Evolutionary conservation across 208 protist species (phyloP).

Genomic region (Wallacemonas rigidus): DNA sequence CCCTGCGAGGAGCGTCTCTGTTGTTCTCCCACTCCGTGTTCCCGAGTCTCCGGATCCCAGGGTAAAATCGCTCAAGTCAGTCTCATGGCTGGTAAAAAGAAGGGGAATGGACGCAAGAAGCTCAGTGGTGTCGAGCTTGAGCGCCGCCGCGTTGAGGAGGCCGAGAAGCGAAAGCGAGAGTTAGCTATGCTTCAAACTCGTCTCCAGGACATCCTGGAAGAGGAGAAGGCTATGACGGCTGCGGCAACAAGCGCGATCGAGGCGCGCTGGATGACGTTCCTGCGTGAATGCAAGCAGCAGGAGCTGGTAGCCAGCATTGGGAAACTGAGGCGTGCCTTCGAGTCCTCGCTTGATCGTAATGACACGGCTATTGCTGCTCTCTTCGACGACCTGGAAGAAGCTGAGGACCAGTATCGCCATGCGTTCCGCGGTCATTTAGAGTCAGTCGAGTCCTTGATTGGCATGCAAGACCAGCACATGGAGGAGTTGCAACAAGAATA

Average conservation of each 20-base stretch:
- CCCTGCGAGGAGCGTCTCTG: not conserved
- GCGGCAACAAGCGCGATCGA: slow-evolving; percentile 61
- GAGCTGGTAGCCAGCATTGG: slow-evolving; percentile 92
- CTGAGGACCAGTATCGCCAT: slow-evolving; percentile 93
- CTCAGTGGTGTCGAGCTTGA: slow-evolving; percentile 63
- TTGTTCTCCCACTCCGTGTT: not conserved
- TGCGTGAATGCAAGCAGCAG: slow-evolving; percentile 93
- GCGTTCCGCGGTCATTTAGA: slow-evolving; percentile 91
- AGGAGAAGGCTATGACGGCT: slow-evolving; percentile 75
- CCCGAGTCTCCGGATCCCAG: not conserved
- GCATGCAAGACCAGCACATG: slow-evolving; percentile 85
- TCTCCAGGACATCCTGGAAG: slow-evolving; percentile 74
- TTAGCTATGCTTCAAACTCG: slow-evolving; percentile 70
- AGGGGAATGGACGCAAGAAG: slow-evolving; percentile 43
- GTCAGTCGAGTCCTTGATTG: slow-evolving; percentile 88
- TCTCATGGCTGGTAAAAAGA: slow-evolving; percentile 21
- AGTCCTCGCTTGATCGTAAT: slow-evolving; percentile 93
- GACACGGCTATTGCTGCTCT: slow-evolving; percentile 92
- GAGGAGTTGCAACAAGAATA: slow-evolving; percentile 89
- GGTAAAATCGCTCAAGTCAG: not conserved
- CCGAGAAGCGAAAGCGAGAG: slow-evolving; percentile 68
- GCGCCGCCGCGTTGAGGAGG: slow-evolving; percentile 71
- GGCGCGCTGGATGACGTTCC: slow-evolving; percentile 88
- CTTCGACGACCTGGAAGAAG: slow-evolving; percentile 87
- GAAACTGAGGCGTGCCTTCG: slow-evolving; percentile 88